Base-by-base conservation (phyloP, 2,329 filamentous ascomycete genomes). In the Sclerotinia subarctica region DNA sequence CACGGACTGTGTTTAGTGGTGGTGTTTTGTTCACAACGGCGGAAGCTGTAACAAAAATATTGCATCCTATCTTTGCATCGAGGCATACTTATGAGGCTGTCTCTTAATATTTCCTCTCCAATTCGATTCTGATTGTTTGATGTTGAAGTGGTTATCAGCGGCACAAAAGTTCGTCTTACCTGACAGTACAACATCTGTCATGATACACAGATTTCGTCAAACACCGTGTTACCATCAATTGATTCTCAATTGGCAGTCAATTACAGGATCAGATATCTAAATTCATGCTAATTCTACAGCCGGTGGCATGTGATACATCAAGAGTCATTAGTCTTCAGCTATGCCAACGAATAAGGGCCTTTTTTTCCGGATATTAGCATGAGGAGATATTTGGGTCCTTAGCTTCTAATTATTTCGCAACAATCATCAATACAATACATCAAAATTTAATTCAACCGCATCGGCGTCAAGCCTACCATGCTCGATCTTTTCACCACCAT, bases 1-100 rank as follows among this genome's bases (percentile, higher is more conserved):
- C 88, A 0, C 77, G 88, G 70, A 83, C 88, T 4, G 81, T 90
- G 0, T 82, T 90, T 56, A 87, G 85, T 71, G 88, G 88, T n/a
- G 88, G 88, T 53, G 67, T 72, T 24, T 68, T 72, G 35, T 72
- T 71, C 58, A 72, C 71, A 11, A 72, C 69, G 0, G 71, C 70
- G 8, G 71, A 72, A 66, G 69, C 70, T 42, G 54, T 72, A 29
- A 32, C 67, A 3, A 71, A 72, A 38, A 53, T 71, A 29, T 44
- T 71, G 35, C 70, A 67, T 52, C 70, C 70, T 21, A 69, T 71
- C 5, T 67, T 71, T 44, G 64, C 59, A 52, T 24, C 46, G 11
- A 56, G 35, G 8, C 7, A 24, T 44, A 15, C 21, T 19, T 49
- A 38, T 44, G 21, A 32, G 17, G 19, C 32, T 24, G 6, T 44